phyloP scores from a whole-genome alignment of 768 basidiomycete species.

The Roridomyces roridus region DNA sequence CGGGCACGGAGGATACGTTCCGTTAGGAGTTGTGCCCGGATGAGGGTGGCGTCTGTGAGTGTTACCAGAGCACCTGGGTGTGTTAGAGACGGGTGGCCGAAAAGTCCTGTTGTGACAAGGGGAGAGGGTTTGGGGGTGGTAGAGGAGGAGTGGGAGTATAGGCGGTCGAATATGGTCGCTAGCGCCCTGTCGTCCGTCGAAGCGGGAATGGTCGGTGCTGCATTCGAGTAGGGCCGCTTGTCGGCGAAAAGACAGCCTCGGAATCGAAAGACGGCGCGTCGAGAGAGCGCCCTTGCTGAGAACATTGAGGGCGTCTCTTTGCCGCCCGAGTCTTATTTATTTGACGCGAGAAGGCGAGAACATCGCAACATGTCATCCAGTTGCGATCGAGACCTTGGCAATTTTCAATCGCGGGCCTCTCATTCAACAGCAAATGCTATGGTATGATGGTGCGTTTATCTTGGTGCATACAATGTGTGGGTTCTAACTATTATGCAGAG shows the following conservation, averaged over 20 bases:
- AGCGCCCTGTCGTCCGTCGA: slow-evolving; percentile 71
- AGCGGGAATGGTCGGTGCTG: slow-evolving; percentile 56
- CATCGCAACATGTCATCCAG: not conserved
- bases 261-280: slow-evolving; percentile 41
- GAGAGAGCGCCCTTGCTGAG: slow-evolving; percentile 47
- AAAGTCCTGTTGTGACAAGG: slow-evolving; percentile 76
- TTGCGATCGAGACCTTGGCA: not conserved
- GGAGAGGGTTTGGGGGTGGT: slow-evolving; percentile 44
- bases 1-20: slow-evolving; percentile 80
- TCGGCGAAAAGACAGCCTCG: slow-evolving; percentile 48
- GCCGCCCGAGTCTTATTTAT: slow-evolving; percentile 8
- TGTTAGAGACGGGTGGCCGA: slow-evolving; percentile 77
- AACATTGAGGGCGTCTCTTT: slow-evolving; percentile 41
- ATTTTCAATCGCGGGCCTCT: not conserved
- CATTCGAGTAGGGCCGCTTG: slow-evolving; percentile 24
- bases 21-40: slow-evolving; percentile 83
- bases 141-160: slow-evolving; percentile 43
- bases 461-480: slow-evolving; percentile 24
- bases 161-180: slow-evolving; percentile 75
- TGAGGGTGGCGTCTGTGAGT: slow-evolving; percentile 80
- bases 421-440: slow-evolving; percentile 8
- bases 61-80: slow-evolving; percentile 71
- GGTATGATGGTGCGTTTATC: not conserved
- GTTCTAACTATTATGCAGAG: slow-evolving; percentile 28
- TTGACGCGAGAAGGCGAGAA: slow-evolving; percentile 17